Evolutionary conservation across 2,329 filamentous ascomycete species (phyloP).

Genomic region (Fusarium sp.): DNA sequence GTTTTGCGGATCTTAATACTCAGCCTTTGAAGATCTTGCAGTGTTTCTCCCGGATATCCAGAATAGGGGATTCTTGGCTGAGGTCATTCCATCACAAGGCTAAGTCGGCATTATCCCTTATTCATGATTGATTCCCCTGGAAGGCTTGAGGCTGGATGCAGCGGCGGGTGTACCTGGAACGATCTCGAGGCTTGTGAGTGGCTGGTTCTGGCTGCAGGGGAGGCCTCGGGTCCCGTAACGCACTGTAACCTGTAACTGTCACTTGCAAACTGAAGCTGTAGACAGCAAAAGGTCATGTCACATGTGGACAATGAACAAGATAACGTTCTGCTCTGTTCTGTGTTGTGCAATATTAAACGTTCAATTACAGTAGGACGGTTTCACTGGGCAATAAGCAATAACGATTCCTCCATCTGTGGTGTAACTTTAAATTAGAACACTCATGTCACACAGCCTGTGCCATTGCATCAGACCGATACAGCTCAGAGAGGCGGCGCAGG

Average conservation of each 20-base stretch:
- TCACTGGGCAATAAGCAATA: neutral
- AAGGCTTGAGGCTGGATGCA: neutral
- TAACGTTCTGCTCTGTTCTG: neutral
- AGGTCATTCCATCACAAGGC: conserved; percentile 21
- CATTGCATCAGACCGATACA: conserved; percentile 25
- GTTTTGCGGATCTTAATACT: conserved; percentile 27
- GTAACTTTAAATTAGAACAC: conserved; percentile 1
- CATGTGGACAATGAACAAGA: neutral
- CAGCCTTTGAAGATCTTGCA: conserved; percentile 1
- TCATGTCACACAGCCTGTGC: neutral
- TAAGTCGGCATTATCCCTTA: neutral
- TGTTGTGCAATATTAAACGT: neutral
- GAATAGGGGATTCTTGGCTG: conserved; percentile 8
- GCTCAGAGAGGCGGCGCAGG: conserved; percentile 33
- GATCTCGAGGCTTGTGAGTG: conserved; percentile 20
- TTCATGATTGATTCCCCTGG: neutral
- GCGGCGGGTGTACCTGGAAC: conserved; percentile 28
- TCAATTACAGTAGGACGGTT: neutral
- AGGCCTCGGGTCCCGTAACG: neutral
- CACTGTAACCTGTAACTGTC: conserved; percentile 1
- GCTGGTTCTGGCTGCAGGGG: conserved; percentile 19
- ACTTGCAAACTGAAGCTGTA: neutral
- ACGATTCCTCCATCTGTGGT: neutral
- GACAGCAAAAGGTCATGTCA: conserved; percentile 6
- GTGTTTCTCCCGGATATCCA: neutral